phyloP scores from a whole-genome alignment of 257 asterid genomes.

The Perilla frutescens region DNA sequence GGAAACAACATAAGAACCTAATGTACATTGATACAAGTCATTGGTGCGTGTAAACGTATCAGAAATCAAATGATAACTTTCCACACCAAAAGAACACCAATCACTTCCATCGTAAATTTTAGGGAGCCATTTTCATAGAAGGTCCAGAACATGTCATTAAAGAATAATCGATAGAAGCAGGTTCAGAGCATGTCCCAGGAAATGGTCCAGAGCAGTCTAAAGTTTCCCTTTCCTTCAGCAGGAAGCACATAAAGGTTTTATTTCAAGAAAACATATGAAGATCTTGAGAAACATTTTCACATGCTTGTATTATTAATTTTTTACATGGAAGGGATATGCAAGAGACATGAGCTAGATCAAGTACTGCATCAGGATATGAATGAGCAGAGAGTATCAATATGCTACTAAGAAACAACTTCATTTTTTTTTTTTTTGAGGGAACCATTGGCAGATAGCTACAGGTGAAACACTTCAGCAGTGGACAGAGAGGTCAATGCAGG shows the following conservation, averaged over 20 bases:
- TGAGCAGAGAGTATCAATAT: background rate
- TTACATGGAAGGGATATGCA: slow-evolving; percentile 5
- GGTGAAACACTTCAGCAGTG: slow-evolving; percentile 11
- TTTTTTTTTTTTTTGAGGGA: too few relatives aligned
- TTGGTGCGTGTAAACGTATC: slow-evolving; percentile 18
- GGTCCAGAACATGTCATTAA: background rate
- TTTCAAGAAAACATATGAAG: slow-evolving; percentile 12
- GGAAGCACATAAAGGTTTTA: slow-evolving; percentile 26
- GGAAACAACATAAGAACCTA: slow-evolving; percentile 88
- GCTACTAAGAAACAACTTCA: slow-evolving; percentile 1
- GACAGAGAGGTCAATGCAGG: slow-evolving; percentile 27
- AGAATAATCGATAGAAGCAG: background rate
- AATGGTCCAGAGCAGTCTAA: slow-evolving; percentile 24
- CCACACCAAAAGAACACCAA: slow-evolving; percentile 25
- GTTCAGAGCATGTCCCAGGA: slow-evolving; percentile 16
- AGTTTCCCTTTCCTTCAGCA: slow-evolving; percentile 22
- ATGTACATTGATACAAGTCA: slow-evolving; percentile 30
- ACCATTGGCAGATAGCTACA: too few relatives aligned
- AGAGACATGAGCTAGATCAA: slow-evolving; percentile 24
- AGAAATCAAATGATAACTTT: slow-evolving; percentile 24
- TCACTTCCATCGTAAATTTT: slow-evolving; percentile 23
- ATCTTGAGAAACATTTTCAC: slow-evolving; percentile 23
- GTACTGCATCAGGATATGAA: slow-evolving; percentile 1
- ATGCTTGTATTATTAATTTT: slow-evolving; percentile 5
- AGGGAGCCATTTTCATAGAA: slow-evolving; percentile 17